A percentile compares a stretch with the other conserved stretches of the same genome.
phyloP scores from a whole-genome alignment of 345 rosid genomes.

The Physaria fendleri region DNA sequence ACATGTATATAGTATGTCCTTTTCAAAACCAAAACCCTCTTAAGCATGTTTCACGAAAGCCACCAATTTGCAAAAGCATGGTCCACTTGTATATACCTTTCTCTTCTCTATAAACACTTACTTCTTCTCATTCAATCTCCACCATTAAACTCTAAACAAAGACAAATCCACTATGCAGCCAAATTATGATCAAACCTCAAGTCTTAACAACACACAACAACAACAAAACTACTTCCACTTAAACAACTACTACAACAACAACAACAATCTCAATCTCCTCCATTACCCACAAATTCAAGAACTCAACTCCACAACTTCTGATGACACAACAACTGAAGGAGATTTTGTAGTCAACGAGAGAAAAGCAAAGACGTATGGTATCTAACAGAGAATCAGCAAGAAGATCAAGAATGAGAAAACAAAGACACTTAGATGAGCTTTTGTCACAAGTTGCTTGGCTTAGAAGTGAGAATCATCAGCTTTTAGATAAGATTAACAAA shows the following conservation, averaged over 20 bases:
- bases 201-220: constrained; percentile 32
- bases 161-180: constrained; percentile 34
- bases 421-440: constrained; percentile 92
- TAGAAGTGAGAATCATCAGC: constrained; percentile 76
- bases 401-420: constrained; percentile 92
- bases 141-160: constrained; percentile 16
- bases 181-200: constrained; percentile 36
- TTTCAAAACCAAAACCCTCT: too few relatives aligned
- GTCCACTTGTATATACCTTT: constrained; percentile 43
- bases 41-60: constrained; percentile 22
- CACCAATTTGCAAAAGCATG: constrained; percentile 30
- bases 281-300: constrained; percentile 31
- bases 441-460: constrained; percentile 86
- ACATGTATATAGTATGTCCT: too few relatives aligned
- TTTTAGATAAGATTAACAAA: constrained; percentile 64
- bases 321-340: constrained; percentile 78
- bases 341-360: constrained; percentile 63
- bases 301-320: constrained; percentile 67
- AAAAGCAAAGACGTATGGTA: constrained; percentile 85
- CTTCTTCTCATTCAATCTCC: constrained; percentile 21
- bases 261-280: constrained; percentile 29
- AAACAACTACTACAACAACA: constrained; percentile 32
- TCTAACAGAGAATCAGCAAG: constrained; percentile 95
- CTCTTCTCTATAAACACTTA: constrained; percentile 37
- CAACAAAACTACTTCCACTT: constrained; percentile 33